Percentiles rank a stretch among this genome's conserved stretches.
These are phyloP conservation scores for Venturia carpophila DNA, from an alignment of 2,329 filamentous ascomycete species.

Conservation along the genomic window DNA sequence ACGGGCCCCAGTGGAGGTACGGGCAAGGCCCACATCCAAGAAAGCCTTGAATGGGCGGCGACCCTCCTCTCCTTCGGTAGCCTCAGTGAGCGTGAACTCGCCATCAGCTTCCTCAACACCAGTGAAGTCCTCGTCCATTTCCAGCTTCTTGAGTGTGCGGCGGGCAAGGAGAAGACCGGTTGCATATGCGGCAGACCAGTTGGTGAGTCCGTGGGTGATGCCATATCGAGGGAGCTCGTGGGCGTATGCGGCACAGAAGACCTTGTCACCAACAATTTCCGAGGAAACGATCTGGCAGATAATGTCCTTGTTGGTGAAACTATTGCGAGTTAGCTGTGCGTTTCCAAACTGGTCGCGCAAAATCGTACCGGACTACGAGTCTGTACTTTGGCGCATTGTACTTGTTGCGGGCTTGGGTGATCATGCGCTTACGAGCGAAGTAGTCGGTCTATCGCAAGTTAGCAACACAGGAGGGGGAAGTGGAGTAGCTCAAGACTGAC, in stretches of 20 bases:
- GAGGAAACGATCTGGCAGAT: slow-evolving; percentile 95
- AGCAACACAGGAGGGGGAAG: not conserved
- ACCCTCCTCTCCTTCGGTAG: slow-evolving; percentile 73
- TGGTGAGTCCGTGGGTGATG: slow-evolving; percentile 97
- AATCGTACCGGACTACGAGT: slow-evolving; percentile 69
- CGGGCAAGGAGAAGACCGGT: slow-evolving; percentile 95
- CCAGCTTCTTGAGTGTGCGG: slow-evolving; percentile 94
- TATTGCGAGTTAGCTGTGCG: not conserved
- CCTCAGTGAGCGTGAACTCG: slow-evolving; percentile 94
- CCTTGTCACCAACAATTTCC: slow-evolving; percentile 96
- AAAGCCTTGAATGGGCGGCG: slow-evolving; percentile 99
- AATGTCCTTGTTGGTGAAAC: slow-evolving; percentile 98
- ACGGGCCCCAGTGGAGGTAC: slow-evolving; percentile 96
- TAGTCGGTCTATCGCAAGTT: slow-evolving; percentile 79
- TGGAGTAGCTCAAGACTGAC: not conserved
- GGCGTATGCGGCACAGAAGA: slow-evolving; percentile 84
- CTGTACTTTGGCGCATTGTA: slow-evolving; percentile 99
- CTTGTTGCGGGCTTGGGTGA: slow-evolving; percentile 99
- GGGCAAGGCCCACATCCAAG: slow-evolving; percentile 95
- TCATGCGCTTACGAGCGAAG: slow-evolving; percentile 98
- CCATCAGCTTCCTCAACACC: slow-evolving; percentile 97
- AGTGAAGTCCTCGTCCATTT: slow-evolving; percentile 82
- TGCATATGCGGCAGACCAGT: slow-evolving; percentile 97
- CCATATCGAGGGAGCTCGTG: slow-evolving; percentile 98
- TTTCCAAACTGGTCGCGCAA: not conserved